Conservation (phyloP, 805 yeast genomes). For the Wickerhamiella alocasiicola region DNA sequence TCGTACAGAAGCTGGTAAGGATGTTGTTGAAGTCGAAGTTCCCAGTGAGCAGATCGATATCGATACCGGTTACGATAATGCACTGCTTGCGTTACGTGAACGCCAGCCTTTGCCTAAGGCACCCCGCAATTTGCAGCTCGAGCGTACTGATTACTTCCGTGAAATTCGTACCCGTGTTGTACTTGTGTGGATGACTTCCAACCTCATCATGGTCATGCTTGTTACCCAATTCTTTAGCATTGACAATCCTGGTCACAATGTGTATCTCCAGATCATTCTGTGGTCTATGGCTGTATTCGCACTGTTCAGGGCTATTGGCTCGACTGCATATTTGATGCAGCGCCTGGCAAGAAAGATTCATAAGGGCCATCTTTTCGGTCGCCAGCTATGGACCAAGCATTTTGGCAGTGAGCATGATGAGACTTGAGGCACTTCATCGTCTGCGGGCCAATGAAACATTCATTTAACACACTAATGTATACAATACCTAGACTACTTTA, state of each 20-base stretch:
- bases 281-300: slow-evolving; percentile 90
- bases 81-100: slow-evolving; percentile 58
- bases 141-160: slow-evolving; percentile 73
- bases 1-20: slow-evolving; percentile 57
- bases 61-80: slow-evolving; percentile 69
- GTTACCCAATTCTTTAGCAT: slow-evolving; percentile 72
- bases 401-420: background rate
- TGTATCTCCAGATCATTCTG: slow-evolving; percentile 67
- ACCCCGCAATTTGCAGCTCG: slow-evolving; percentile 29
- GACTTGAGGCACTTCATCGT: too few species aligned
- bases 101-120: slow-evolving; percentile 47
- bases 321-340: slow-evolving; percentile 52
- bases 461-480: too few species aligned
- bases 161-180: slow-evolving; percentile 93
- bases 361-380: slow-evolving; percentile 20
- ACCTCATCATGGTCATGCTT: slow-evolving; percentile 71
- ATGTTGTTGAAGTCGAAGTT: slow-evolving; percentile 69
- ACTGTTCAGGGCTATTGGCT: slow-evolving; percentile 69
- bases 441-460: too few species aligned
- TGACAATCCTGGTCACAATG: slow-evolving; percentile 52
- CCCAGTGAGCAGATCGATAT: slow-evolving; percentile 60
- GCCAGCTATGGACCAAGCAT: slow-evolving; percentile 12
- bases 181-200: slow-evolving; percentile 82
- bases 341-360: slow-evolving; percentile 21
- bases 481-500: too few species aligned